Evolutionary conservation across 164 flowering plant genomes (phyloP), one percentile per base, ranked within the genome.

Genomic region (Sedum album): DNA sequence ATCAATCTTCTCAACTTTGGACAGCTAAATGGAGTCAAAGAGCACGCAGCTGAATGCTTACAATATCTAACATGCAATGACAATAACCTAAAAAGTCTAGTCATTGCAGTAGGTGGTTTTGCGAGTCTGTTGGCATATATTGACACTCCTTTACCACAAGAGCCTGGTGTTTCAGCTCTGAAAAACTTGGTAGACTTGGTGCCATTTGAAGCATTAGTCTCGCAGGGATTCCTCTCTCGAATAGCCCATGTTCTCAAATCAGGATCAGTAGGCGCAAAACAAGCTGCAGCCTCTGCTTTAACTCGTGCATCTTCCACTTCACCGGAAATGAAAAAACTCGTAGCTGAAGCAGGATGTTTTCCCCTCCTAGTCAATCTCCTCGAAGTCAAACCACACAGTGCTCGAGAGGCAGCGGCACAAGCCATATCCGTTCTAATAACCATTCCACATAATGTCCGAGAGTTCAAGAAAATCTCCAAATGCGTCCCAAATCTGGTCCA

Each of bases 41-140:
- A 90, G 75, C 85, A 87, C 68, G 95, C 96, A 0, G 93, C 96
- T 0, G 96, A 90, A 67, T 90, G 98, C 81, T 74, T 88, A 77
- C 90, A 87, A 78, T 86, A 86, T 76, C 83, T 93, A 66, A 90
- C 98, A 30, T 76, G 82, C 23, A 73, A 82, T 66, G 86, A 81
- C 70, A 92, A 86, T n/a, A 77, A 68, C 51, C 75, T 90, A 2
- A 69, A 79, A 62, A 77, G 82, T 71, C 66, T 78, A 2, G 87
- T 93, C 25, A 61, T 88, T 25, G 48, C 85, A 0, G 91, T 87
- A 79, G 95, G 96, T 13, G 96, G 98, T 57, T 31, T 88, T 13
- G 72, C 79, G 10, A 84, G 89, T 64, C 82, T 93, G 4, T 69
- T 88, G 72, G 80, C 79, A 1, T 90, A 90, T 62, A 77, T 93